Evolutionary conservation across 805 yeast species (phyloP).

Genomic region (Candida pseudofarinosa): DNA sequence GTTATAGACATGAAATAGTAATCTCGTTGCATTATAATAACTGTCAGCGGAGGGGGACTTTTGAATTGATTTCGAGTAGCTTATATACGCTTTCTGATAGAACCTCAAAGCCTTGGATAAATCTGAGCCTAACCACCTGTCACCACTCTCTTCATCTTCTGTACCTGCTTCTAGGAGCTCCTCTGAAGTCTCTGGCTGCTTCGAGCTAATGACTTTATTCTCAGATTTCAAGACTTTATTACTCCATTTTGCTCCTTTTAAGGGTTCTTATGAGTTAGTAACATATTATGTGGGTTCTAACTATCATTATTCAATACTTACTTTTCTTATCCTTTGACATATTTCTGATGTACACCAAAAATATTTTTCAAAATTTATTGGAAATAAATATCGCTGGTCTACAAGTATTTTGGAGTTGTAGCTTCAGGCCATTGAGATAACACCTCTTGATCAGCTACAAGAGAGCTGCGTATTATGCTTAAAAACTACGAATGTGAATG

Average conservation of each 20-base stretch:
- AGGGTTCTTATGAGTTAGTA: not conserved
- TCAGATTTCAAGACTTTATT: constrained; percentile 9
- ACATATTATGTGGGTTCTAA: not conserved
- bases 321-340: not conserved
- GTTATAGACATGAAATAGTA: constrained; percentile 55
- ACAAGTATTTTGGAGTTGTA: no score
- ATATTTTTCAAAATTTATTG: not conserved
- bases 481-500: not conserved
- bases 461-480: not conserved
- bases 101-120: constrained; percentile 60
- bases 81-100: constrained; percentile 52
- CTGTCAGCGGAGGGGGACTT: constrained; percentile 36
- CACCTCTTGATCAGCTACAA: no score
- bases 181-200: constrained; percentile 40
- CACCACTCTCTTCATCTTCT: constrained; percentile 69
- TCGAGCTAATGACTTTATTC: not conserved
- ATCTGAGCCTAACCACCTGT: constrained; percentile 67
- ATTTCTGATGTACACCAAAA: not conserved
- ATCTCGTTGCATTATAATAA: constrained; percentile 55
- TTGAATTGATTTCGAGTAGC: constrained; percentile 37
- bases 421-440: no score
- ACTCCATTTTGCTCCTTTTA: constrained; percentile 14
- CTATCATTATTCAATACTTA: not conserved
- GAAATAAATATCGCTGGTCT: no score
- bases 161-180: constrained; percentile 57